Percentiles rank a stretch among this genome's conserved stretches.
Conservation (phyloP, 2,329 filamentous ascomycete genomes). For the Ophiocordyceps camponoti-saundersi region DNA sequence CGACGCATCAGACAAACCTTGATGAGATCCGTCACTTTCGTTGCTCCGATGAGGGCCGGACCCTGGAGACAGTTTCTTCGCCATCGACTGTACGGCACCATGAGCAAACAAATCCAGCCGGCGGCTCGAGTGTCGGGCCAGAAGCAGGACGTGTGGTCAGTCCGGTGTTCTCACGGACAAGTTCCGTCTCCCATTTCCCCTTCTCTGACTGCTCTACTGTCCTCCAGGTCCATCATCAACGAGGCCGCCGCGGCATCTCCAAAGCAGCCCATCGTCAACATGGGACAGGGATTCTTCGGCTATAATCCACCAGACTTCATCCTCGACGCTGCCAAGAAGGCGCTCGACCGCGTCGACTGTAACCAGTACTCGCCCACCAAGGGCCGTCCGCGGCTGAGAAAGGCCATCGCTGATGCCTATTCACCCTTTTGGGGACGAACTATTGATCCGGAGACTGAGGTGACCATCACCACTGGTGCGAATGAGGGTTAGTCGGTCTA, state of each 20-base stretch:
- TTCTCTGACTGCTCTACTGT: not conserved
- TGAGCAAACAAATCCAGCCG: constrained; percentile 31
- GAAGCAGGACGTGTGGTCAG: constrained; percentile 35
- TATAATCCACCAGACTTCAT: constrained; percentile 92
- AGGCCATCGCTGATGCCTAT: constrained; percentile 87
- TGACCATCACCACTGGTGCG: constrained; percentile 84
- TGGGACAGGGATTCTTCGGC: constrained; percentile 60
- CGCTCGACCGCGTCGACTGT: constrained; percentile 82
- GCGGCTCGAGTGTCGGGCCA: constrained; percentile 31
- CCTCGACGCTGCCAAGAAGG: constrained; percentile 76
- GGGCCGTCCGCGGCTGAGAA: constrained; percentile 77
- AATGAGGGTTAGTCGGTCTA: constrained; percentile 40
- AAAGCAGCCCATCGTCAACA: constrained; percentile 46
- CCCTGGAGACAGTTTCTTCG: not conserved
- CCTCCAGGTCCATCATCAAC: constrained; percentile 44
- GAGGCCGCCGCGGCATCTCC: constrained; percentile 46
- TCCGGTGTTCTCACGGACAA: no score
- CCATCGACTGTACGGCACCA: constrained; percentile 10
- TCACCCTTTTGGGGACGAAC: constrained; percentile 70
- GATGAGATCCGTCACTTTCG: no score
- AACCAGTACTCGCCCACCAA: constrained; percentile 98
- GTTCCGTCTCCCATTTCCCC: not conserved
- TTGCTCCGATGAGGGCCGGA: not conserved
- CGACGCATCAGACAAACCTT: no score
- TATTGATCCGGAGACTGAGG: constrained; percentile 77